phyloP scores from a whole-genome alignment of 768 basidiomycete species.

The Rhodotorula babjevae region DNA sequence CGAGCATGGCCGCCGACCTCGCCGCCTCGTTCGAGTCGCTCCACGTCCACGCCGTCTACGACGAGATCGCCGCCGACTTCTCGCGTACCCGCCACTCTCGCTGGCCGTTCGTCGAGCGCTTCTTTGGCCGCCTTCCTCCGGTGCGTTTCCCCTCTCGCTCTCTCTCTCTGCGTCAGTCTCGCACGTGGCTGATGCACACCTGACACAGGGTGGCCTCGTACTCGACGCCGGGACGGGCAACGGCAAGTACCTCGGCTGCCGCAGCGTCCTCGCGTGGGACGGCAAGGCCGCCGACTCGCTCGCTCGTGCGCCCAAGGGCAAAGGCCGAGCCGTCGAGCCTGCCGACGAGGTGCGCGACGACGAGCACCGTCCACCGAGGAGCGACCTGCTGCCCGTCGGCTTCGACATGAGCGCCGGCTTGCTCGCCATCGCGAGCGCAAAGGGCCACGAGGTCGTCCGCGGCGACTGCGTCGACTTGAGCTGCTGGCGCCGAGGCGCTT shows the following conservation, averaged over 20 bases:
- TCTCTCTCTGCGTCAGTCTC: slow-evolving; percentile 49
- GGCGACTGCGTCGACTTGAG: slow-evolving; percentile 68
- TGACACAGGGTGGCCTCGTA: slow-evolving; percentile 71
- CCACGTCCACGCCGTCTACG: slow-evolving; percentile 79
- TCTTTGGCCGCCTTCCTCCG: neutral
- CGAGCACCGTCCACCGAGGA: neutral
- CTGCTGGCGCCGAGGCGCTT: slow-evolving; percentile 70
- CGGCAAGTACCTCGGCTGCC: slow-evolving; percentile 76
- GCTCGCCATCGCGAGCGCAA: slow-evolving; percentile 44
- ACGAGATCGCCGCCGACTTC: slow-evolving; percentile 79
- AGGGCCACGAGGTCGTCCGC: slow-evolving; percentile 65
- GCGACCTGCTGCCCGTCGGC: slow-evolving; percentile 3
- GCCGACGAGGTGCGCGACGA: neutral
- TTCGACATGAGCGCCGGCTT: slow-evolving; percentile 34
- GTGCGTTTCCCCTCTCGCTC: neutral
- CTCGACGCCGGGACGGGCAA: slow-evolving; percentile 95
- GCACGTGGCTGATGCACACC: slow-evolving; percentile 80
- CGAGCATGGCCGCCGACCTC: too few relatives aligned
- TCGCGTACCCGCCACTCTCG: slow-evolving; percentile 74
- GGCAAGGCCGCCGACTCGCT: neutral
- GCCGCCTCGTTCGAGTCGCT: slow-evolving; percentile 60
- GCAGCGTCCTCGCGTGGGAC: slow-evolving; percentile 24
- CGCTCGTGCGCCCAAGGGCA: slow-evolving; percentile 23
- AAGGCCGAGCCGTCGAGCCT: slow-evolving; percentile 5
- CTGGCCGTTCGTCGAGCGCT: slow-evolving; percentile 19